Conservation (phyloP, 176 grass and related monocot genomes). For the Rhynchospora tenuis region DNA sequence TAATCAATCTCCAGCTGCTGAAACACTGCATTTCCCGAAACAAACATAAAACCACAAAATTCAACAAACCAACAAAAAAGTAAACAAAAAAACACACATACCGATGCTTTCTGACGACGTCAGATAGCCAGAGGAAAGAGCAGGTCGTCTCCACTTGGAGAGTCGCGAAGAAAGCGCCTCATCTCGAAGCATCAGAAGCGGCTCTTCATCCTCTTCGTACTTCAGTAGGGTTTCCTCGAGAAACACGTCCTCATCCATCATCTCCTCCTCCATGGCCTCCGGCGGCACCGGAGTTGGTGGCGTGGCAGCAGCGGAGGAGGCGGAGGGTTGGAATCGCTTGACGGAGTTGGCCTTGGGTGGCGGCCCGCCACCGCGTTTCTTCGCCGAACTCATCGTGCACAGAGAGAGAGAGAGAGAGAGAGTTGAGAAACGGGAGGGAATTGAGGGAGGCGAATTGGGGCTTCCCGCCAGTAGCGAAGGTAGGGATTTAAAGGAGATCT, state of each 20-base stretch:
- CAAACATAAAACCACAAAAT: conserved; percentile 11
- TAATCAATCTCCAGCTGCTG: conserved; percentile 98
- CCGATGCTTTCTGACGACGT: conserved; percentile 39
- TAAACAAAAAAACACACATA: background rate
- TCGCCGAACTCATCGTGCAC: conserved; percentile 24
- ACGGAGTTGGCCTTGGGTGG: conserved; percentile 9
- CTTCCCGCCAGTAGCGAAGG: background rate
- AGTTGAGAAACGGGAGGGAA: conserved; percentile 21
- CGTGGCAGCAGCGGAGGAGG: conserved; percentile 22
- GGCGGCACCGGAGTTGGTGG: conserved; percentile 18
- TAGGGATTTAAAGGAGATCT: conserved; percentile 10
- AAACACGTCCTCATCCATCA: conserved; percentile 96
- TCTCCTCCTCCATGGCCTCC: conserved; percentile 43
- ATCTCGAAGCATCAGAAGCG: conserved; percentile 50
- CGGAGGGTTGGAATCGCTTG: conserved; percentile 48
- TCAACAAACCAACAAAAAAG: background rate
- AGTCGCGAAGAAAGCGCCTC: conserved; percentile 70
- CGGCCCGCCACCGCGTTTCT: conserved; percentile 53
- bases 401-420: background rate
- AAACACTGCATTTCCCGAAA: conserved; percentile 56
- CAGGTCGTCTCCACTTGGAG: conserved; percentile 72
- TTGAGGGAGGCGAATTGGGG: conserved; percentile 25
- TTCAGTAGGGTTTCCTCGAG: conserved; percentile 62
- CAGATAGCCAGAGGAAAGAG: conserved; percentile 36
- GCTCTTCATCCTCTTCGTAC: conserved; percentile 71